Percentiles rank a stretch among this genome's conserved stretches.
These are phyloP conservation scores for Triangularia verruculosa DNA, from an alignment of 2,329 filamentous ascomycete species.

Conservation along the genomic window DNA sequence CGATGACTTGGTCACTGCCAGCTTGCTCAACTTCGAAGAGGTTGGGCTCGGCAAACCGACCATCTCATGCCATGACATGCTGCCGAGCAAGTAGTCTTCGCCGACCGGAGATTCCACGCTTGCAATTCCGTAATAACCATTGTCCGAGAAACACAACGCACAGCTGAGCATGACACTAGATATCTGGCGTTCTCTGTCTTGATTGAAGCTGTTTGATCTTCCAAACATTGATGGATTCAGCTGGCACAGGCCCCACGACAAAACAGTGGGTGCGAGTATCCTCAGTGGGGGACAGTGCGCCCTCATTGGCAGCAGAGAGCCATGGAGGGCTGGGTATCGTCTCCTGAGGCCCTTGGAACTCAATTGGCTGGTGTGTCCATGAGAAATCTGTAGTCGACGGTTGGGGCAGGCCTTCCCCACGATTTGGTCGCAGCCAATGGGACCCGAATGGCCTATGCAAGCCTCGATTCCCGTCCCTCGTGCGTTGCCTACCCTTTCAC, in stretches of 20 bases:
- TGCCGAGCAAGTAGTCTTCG: conserved; percentile 1
- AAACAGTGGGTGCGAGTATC: background rate
- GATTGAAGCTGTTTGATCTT: background rate
- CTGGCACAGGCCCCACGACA: background rate
- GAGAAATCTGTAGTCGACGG: background rate
- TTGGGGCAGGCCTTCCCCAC: conserved; percentile 16
- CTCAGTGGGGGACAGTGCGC: background rate
- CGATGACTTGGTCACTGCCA: conserved; percentile 11
- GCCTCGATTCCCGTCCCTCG: conserved; percentile 16
- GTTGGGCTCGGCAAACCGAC: conserved; percentile 14
- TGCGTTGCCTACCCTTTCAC: conserved; percentile 5
- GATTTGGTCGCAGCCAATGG: conserved; percentile 20
- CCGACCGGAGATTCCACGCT: background rate
- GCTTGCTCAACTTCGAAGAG: background rate
- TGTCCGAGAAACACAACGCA: background rate
- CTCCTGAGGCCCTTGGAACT: background rate
- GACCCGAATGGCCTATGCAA: conserved; percentile 6
- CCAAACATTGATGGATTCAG: background rate
- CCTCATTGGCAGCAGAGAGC: background rate
- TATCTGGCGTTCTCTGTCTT: background rate
- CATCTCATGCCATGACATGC: background rate
- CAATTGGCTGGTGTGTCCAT: conserved; percentile 6
- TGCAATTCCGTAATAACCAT: background rate
- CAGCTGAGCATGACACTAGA: background rate
- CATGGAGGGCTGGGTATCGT: background rate